A percentile compares a stretch with the other conserved stretches of the same genome.
Evolutionary conservation across 805 yeast genomes (phyloP).

Genomic region (Myxozyma monticola): DNA sequence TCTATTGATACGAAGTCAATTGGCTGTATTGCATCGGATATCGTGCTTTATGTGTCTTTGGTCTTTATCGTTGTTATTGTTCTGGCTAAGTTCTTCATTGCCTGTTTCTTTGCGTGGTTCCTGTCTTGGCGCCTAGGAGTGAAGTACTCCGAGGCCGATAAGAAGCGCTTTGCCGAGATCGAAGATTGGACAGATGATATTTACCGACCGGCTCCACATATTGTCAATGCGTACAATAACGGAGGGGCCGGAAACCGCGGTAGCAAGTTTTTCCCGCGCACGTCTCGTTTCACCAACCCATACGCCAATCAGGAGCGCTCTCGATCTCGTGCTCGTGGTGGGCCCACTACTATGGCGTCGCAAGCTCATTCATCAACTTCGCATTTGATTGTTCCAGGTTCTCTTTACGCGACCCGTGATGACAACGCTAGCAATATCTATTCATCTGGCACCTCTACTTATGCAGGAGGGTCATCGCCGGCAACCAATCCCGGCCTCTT

Average conservation of each 20-base stretch:
- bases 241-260: slow-evolving; percentile 16
- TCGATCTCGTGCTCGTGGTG: slow-evolving; percentile 19
- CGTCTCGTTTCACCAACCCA: slow-evolving; percentile 30
- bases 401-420: slow-evolving; percentile 18
- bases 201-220: slow-evolving; percentile 51
- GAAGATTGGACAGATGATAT: slow-evolving; percentile 85
- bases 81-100: slow-evolving; percentile 72
- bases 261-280: slow-evolving; percentile 29
- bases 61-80: slow-evolving; percentile 84
- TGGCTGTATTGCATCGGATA: slow-evolving; percentile 89
- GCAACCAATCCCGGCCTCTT: slow-evolving; percentile 2
- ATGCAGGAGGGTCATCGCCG: slow-evolving; percentile 14
- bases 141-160: slow-evolving; percentile 54
- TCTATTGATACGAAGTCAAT: slow-evolving; percentile 82
- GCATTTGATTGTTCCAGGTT: slow-evolving; percentile 30
- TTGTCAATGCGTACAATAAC: slow-evolving; percentile 25
- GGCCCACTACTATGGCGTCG: slow-evolving; percentile 32
- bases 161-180: slow-evolving; percentile 62
- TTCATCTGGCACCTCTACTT: slow-evolving; percentile 10
- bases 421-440: slow-evolving; percentile 13
- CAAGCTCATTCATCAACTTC: slow-evolving; percentile 32
- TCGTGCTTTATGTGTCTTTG: slow-evolving; percentile 78
- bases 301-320: slow-evolving; percentile 21
- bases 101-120: slow-evolving; percentile 87
- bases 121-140: slow-evolving; percentile 79